Conservation (phyloP, 805 yeast genomes). For the Lipomyces sp. region DNA sequence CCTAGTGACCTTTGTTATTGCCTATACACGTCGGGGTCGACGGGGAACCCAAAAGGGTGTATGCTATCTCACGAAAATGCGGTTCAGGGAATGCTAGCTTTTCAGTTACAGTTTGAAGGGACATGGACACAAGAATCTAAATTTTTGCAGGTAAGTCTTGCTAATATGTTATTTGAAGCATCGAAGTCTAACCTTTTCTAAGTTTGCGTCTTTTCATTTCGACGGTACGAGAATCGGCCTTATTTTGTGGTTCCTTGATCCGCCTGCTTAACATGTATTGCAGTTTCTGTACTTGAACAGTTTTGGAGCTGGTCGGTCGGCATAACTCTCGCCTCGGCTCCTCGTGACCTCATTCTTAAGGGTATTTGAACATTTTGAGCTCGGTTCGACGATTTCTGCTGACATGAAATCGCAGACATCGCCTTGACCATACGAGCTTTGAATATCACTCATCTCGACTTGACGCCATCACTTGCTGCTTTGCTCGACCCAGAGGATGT, state of each 20-base stretch:
- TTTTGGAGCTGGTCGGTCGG: constrained; percentile 35
- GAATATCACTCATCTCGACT: constrained; percentile 30
- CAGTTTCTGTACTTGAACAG: constrained; percentile 33
- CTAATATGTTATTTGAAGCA: background rate
- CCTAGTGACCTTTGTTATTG: constrained; percentile 27
- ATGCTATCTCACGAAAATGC: constrained; percentile 32
- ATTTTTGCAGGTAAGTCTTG: constrained; percentile 19
- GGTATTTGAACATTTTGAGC: background rate
- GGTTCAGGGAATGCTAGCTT: constrained; percentile 33
- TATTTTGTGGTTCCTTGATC: background rate
- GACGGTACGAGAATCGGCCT: constrained; percentile 20
- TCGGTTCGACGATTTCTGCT: background rate
- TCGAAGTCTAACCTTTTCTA: background rate
- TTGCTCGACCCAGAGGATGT: constrained; percentile 72
- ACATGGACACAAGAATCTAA: constrained; percentile 17
- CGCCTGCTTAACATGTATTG: background rate
- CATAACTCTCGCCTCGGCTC: constrained; percentile 29
- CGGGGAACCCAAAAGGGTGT: constrained; percentile 34
- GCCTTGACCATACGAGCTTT: constrained; percentile 18
- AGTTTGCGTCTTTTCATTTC: constrained; percentile 34
- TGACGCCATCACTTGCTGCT: constrained; percentile 56
- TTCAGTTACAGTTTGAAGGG: constrained; percentile 26
- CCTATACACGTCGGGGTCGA: constrained; percentile 34
- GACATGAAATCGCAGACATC: constrained; percentile 17
- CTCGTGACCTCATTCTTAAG: constrained; percentile 26